Evolutionary conservation across 441 rosid species (phyloP), one percentile per base, ranked within the genome.

Genomic region (Corymbia citriodora): DNA sequence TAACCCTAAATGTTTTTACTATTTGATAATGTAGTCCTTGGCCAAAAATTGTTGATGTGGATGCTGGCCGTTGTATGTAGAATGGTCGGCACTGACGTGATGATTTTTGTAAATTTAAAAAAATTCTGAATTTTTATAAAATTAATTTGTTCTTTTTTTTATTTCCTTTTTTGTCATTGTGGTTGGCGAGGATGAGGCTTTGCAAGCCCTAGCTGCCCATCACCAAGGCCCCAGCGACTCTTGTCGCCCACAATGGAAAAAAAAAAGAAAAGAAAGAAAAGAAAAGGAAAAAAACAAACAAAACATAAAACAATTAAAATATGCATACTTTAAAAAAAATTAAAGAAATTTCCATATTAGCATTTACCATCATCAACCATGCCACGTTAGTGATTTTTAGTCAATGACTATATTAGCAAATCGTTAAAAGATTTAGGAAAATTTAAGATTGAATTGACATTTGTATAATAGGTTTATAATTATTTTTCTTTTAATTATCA

Each of bases 61-160:
- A 21, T 7, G n/a, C 2, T 25, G 16, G 0, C 4, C 12, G 3
- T 40, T 40, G 2, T 21, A 40, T 13, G 9, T 3, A 2, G 29
- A 1, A 40, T 12, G 6, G 2, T 40, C 2, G 17, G 8, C 1
- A 14, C 1, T 36, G 9, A 72, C 2, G 11, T 19, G 15, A 72
- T 0, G 19, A 21, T 10, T 72, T 36, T 21, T 72, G 48, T 18
- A 72, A 19, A 36, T 70, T 10, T 21, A 10, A 33, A 33, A 16
- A 68, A 68, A 8, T 15, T 72, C 3, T 36, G 2, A 21, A 40
- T 74, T 63, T 40, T 40, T 33, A 72, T 7, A 65, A 7, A 16
- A 65, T 15, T 68, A 14, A 2, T 31, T 31, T 68, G 13, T 10
- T 13, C 2, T 65, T 33, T 17, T 3, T n/a, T 7, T 29, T 1